Evolutionary conservation across 257 asterid genomes (phyloP).

Genomic region (Forsythia viridissima): DNA sequence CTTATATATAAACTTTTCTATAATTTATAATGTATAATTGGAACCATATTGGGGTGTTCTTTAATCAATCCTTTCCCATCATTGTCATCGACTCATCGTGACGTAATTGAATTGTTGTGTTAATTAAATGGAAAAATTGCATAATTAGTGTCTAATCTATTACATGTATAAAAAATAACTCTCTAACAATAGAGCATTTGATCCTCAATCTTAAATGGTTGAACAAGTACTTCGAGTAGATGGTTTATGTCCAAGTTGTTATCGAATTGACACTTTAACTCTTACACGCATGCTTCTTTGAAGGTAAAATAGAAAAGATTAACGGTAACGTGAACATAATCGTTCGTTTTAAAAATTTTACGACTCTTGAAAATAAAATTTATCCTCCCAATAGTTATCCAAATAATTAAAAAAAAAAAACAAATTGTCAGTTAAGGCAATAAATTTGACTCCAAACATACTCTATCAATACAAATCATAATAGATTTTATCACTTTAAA

Average conservation of each 20-base stretch:
- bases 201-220: neutral
- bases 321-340: no score
- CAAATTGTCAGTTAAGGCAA: no score
- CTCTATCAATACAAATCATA: neutral
- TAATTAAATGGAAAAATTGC: neutral
- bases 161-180: neutral
- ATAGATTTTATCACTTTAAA: neutral
- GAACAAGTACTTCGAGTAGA: neutral
- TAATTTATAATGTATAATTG: neutral
- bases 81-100: neutral
- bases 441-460: neutral
- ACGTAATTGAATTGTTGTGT: neutral
- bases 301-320: no score
- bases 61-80: constrained; percentile 13
- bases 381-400: neutral
- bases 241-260: neutral
- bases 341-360: no score
- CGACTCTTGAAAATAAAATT: neutral
- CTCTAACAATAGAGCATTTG: neutral
- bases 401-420: no score
- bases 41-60: neutral
- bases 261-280: neutral
- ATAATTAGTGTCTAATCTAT: neutral
- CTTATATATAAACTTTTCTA: neutral
- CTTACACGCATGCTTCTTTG: no score